Conservation (phyloP, 2,329 filamentous ascomycete species). For the Claviceps digitariae region DNA sequence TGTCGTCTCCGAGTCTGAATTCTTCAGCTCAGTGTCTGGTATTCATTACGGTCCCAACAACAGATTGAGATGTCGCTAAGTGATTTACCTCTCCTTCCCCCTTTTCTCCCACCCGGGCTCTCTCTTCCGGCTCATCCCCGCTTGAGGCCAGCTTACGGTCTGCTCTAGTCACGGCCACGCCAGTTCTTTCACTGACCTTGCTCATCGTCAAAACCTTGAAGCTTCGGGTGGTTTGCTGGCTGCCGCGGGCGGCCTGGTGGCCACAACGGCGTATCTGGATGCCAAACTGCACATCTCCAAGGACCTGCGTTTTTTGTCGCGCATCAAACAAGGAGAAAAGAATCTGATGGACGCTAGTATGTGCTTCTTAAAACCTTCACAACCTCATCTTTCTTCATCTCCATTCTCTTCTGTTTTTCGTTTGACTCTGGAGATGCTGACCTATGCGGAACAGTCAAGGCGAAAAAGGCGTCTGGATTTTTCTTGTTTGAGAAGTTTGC, state of each 20-base stretch:
- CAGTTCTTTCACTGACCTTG: neutral
- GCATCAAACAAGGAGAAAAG: neutral
- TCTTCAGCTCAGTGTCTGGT: no score
- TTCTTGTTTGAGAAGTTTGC: slow-evolving; percentile 3
- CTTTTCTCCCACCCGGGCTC: neutral
- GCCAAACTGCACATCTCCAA: slow-evolving; percentile 4
- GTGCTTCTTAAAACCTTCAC: neutral
- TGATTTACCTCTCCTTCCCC: no score
- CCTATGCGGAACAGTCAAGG: neutral
- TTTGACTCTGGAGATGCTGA: neutral
- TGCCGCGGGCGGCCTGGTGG: neutral
- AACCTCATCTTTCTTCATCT: neutral
- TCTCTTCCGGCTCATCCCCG: no score
- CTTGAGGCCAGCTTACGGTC: no score
- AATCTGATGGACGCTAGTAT: slow-evolving; percentile 2
- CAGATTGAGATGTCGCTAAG: no score
- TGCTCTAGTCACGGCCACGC: neutral
- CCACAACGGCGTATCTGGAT: slow-evolving; percentile 5
- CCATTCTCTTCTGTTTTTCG: no score
- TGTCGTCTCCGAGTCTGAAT: no score
- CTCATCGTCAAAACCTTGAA: neutral
- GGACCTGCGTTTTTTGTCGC: slow-evolving; percentile 1
- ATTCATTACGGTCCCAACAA: no score
- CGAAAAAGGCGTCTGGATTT: slow-evolving; percentile 3
- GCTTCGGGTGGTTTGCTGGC: slow-evolving; percentile 1